A percentile compares a stretch with the other conserved stretches of the same genome.
These are phyloP conservation scores for Tolypocladium endophyticum DNA, from an alignment of 2,329 filamentous ascomycete genomes.

Conservation along the genomic window DNA sequence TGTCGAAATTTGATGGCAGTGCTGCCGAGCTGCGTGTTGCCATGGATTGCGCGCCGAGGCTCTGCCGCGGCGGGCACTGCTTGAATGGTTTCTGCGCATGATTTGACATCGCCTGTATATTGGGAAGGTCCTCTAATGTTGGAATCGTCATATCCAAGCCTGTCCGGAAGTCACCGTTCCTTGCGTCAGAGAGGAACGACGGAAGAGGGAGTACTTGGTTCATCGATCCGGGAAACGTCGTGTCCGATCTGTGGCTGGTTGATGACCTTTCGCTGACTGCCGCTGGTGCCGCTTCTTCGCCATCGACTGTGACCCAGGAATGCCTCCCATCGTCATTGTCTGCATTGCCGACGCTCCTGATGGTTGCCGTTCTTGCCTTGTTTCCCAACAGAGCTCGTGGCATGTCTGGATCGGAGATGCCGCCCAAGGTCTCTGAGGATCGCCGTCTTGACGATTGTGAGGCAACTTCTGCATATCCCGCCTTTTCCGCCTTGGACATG, in stretches of 20 bases:
- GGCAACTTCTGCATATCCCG: constrained; percentile 12
- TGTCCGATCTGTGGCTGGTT: constrained; percentile 14
- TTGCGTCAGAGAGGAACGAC: constrained; percentile 14
- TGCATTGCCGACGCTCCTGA: constrained; percentile 10
- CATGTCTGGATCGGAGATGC: constrained; percentile 10
- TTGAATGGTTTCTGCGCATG: constrained; percentile 3
- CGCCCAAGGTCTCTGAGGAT: constrained; percentile 16
- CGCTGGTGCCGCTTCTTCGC: constrained; percentile 10
- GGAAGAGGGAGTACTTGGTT: constrained; percentile 20
- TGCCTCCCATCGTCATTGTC: constrained; percentile 14
- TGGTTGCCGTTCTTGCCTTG: constrained; percentile 10
- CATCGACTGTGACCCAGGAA: constrained; percentile 26
- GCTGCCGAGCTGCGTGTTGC: constrained; percentile 23
- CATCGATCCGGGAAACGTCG: constrained; percentile 17
- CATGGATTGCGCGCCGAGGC: constrained; percentile 15
- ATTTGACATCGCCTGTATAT: constrained; percentile 7
- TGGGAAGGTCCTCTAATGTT: constrained; percentile 15
- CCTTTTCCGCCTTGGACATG: constrained; percentile 9
- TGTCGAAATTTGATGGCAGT: constrained; percentile 11
- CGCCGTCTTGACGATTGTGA: constrained; percentile 12
- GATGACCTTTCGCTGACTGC: constrained; percentile 14
- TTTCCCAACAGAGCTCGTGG: constrained; percentile 14
- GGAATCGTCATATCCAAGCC: constrained; percentile 17
- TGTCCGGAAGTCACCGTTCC: constrained; percentile 14
- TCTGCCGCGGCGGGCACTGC: constrained; percentile 9